A percentile compares a stretch with the other conserved stretches of the same genome.
Conservation (phyloP, 805 yeast species). For the Candida ipomoeae region DNA sequence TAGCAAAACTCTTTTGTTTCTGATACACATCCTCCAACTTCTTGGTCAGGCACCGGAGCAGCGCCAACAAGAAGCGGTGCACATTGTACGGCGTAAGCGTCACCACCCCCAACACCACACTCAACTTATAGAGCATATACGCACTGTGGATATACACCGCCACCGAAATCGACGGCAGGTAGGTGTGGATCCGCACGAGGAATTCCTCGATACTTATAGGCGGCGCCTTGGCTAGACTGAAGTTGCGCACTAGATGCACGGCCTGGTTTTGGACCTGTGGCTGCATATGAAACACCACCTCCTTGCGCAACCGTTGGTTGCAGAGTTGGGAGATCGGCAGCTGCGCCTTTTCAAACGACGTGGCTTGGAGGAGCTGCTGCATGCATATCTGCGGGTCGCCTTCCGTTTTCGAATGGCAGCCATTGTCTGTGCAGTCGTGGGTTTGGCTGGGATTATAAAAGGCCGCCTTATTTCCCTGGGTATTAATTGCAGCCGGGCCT, state of each 20-base stretch:
- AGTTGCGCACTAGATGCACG: constrained; percentile 27
- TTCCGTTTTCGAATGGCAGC: not conserved
- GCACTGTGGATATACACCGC: constrained; percentile 39
- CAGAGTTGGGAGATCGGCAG: constrained; percentile 5
- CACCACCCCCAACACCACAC: constrained; percentile 30
- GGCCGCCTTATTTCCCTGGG: not conserved
- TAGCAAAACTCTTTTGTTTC: constrained; percentile 40
- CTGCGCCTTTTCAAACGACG: constrained; percentile 13
- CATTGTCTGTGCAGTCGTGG: not conserved
- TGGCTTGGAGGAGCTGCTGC: constrained; percentile 18
- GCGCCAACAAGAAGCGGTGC: constrained; percentile 37
- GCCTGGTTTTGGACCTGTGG: constrained; percentile 21
- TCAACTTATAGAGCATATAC: constrained; percentile 32
- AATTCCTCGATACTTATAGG: constrained; percentile 32
- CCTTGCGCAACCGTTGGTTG: constrained; percentile 20
- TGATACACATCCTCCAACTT: constrained; percentile 43
- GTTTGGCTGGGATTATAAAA: not conserved
- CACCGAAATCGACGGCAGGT: constrained; percentile 37
- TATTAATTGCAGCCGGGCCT: too few relatives aligned
- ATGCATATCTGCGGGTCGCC: constrained; percentile 17
- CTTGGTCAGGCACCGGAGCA: constrained; percentile 37
- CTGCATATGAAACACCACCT: constrained; percentile 19
- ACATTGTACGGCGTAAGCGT: constrained; percentile 34
- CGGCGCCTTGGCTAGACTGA: constrained; percentile 34
- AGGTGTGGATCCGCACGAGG: constrained; percentile 34